Evolutionary conservation across 2,329 filamentous ascomycete genomes (phyloP).

Genomic region (Epichloe uncinata): DNA sequence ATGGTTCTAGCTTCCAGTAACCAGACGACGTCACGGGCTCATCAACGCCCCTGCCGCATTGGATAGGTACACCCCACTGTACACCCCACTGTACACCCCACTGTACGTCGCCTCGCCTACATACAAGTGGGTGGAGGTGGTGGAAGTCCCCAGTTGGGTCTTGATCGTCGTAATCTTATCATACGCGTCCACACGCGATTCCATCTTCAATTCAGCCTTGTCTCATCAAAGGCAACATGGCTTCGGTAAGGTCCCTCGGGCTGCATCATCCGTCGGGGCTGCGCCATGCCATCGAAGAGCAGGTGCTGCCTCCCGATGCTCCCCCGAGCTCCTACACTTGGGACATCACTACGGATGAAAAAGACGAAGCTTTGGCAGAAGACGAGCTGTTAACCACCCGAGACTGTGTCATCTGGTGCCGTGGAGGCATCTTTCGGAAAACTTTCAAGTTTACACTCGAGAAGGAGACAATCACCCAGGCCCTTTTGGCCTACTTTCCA

Average conservation of each 20-base stretch:
- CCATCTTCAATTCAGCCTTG: background rate
- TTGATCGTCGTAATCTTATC: too few species aligned
- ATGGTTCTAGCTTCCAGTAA: background rate
- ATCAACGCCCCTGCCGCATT: background rate
- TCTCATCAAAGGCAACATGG: constrained; percentile 44
- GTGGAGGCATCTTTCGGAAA: constrained; percentile 72
- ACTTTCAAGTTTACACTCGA: constrained; percentile 78
- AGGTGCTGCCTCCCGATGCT: constrained; percentile 57
- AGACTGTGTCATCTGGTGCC: constrained; percentile 75
- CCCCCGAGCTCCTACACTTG: constrained; percentile 59
- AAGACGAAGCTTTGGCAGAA: constrained; percentile 35
- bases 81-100: too few species aligned
- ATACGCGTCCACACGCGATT: constrained; percentile 1
- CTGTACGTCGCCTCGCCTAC: too few species aligned
- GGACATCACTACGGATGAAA: constrained; percentile 43
- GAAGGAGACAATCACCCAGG: constrained; percentile 75
- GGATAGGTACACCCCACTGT: background rate
- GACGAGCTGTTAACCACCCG: constrained; percentile 72
- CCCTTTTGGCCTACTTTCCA: constrained; percentile 72
- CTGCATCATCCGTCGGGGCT: constrained; percentile 79
- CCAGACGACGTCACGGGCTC: constrained; percentile 1
- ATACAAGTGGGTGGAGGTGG: too few species aligned
- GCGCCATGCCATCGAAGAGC: constrained; percentile 69
- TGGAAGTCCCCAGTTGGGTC: too few species aligned
- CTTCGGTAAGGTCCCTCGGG: constrained; percentile 78